Evolutionary conservation across 345 rosid species (phyloP).

Genomic region (Salix exigua): DNA sequence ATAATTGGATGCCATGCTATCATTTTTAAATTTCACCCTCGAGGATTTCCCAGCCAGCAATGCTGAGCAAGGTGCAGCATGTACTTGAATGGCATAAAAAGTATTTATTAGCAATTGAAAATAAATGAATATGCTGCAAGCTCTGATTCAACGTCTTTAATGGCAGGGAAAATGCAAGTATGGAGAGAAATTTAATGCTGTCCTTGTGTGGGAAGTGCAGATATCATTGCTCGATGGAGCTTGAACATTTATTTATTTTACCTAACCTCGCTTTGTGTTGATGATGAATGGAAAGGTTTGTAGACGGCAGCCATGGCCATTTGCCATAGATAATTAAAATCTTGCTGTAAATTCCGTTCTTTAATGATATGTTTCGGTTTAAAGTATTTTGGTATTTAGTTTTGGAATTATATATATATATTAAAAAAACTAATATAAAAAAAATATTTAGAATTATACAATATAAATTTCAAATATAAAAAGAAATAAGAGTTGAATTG

Average conservation of each 20-base stretch:
- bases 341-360: too few relatives aligned
- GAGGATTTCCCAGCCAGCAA: neutral
- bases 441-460: too few relatives aligned
- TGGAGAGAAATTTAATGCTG: neutral
- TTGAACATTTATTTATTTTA: neutral
- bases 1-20: neutral
- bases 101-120: neutral
- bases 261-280: neutral
- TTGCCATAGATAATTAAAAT: neutral
- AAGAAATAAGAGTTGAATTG: too few relatives aligned
- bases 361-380: too few relatives aligned
- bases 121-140: neutral
- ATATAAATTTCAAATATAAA: too few relatives aligned
- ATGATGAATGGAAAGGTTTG: neutral
- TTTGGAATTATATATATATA: too few relatives aligned
- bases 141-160: neutral
- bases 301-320: neutral
- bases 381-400: rapidly evolving
- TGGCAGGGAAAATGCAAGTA: neutral
- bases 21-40: neutral
- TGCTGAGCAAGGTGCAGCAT: neutral
- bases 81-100: neutral
- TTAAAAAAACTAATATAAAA: too few relatives aligned
- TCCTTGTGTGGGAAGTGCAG: neutral
- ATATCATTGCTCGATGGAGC: neutral